Conservation (phyloP, 2,329 filamentous ascomycete genomes). For the Fusarium virguliforme region DNA sequence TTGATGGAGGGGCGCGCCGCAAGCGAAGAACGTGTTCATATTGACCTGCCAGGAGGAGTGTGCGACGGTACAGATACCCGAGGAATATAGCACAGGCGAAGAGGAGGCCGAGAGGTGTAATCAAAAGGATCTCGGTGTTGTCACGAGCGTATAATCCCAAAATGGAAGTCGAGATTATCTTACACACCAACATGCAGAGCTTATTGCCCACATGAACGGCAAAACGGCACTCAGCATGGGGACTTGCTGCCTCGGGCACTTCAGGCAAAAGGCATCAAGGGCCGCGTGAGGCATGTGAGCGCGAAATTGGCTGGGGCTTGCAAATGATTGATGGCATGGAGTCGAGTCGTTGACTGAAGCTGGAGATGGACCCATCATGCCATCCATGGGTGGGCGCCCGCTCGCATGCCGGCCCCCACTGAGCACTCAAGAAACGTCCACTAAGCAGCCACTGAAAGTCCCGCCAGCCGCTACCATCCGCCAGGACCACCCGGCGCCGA, state of each 20-base stretch:
- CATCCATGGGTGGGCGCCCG: conserved; percentile 1
- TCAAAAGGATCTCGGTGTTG: conserved; percentile 30
- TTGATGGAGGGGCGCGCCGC: conserved; percentile 36
- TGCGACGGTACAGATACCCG: conserved; percentile 46
- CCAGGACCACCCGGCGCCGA: conserved; percentile 37
- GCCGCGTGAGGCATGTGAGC: conserved; percentile 41
- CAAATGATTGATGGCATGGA: conserved; percentile 19
- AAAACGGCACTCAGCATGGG: neutral
- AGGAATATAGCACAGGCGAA: conserved; percentile 32
- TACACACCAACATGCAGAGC: neutral
- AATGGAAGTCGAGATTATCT: conserved; percentile 12
- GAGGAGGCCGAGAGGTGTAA: conserved; percentile 18
- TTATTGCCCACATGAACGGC: conserved; percentile 12
- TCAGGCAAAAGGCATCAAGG: conserved; percentile 17
- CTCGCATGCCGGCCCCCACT: conserved; percentile 15
- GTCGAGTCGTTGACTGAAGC: conserved; percentile 11
- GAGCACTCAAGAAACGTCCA: conserved; percentile 24
- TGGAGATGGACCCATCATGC: neutral
- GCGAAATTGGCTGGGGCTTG: conserved; percentile 33
- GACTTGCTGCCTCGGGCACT: neutral
- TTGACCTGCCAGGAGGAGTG: conserved; percentile 27
- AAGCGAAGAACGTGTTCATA: conserved; percentile 28
- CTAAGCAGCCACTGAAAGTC: conserved; percentile 14
- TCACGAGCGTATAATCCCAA: conserved; percentile 21
- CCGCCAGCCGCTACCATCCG: conserved; percentile 35